These are phyloP conservation scores for Phytophthora sp. DNA, from an alignment of 352 stramenopile species.

Conservation along the genomic window DNA sequence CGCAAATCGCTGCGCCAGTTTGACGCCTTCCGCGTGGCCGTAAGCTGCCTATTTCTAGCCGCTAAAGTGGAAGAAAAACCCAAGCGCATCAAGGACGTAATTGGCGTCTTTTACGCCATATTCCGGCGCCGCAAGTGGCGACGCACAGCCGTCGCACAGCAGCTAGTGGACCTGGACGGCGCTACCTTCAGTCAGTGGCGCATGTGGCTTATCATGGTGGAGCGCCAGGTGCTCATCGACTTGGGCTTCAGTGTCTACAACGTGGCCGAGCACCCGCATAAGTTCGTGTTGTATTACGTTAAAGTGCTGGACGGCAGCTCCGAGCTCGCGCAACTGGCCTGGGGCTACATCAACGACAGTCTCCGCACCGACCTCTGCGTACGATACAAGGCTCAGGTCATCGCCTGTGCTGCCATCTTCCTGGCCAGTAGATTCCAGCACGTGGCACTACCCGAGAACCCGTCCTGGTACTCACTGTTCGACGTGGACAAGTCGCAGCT, in stretches of 20 bases:
- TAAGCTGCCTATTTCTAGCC: conserved; percentile 90
- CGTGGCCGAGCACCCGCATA: conserved; percentile 93
- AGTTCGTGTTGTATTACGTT: conserved; percentile 94
- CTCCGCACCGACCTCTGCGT: conserved; percentile 87
- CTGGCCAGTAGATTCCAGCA: conserved; percentile 72
- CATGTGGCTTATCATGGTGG: conserved; percentile 88
- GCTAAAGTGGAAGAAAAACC: conserved; percentile 91
- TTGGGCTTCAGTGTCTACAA: conserved; percentile 94
- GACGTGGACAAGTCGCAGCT: conserved; percentile 64
- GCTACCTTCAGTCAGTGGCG: conserved; percentile 73
- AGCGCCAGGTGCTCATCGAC: conserved; percentile 92
- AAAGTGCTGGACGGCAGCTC: conserved; percentile 83
- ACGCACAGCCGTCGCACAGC: conserved; percentile 48
- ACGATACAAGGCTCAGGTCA: conserved; percentile 77
- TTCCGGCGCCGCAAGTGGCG: conserved; percentile 72
- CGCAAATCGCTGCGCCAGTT: conserved; percentile 85
- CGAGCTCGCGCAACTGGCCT: conserved; percentile 81
- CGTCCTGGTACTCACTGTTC: conserved; percentile 74
- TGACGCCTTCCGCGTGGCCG: conserved; percentile 89
- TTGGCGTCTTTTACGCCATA: conserved; percentile 91
- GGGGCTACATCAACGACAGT: conserved; percentile 93
- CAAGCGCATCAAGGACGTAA: conserved; percentile 79
- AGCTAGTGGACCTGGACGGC: conserved; percentile 75
- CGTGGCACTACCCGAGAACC: conserved; percentile 59
- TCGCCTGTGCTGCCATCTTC: conserved; percentile 92